Evolutionary conservation across 1,284 basidiomycete genomes (phyloP).

Genomic region (Trametes versicolor): DNA sequence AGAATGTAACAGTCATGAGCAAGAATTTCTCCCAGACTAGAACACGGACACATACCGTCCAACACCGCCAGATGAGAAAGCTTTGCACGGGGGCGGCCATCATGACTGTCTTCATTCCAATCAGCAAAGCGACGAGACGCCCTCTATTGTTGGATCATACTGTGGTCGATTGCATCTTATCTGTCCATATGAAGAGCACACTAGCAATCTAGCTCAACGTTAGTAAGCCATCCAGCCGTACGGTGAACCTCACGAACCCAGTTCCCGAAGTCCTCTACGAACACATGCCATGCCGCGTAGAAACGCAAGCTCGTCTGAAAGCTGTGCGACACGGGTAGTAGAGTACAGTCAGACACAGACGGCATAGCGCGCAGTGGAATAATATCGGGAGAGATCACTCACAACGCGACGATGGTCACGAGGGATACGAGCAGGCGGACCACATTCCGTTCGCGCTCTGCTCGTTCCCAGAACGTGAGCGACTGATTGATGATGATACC

Average conservation of each 20-base stretch:
- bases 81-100: constrained; percentile 45
- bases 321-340: constrained; percentile 22
- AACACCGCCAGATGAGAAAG: constrained; percentile 46
- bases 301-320: constrained; percentile 41
- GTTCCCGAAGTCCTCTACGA: constrained; percentile 40
- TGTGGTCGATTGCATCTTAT: constrained; percentile 40
- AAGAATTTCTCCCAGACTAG: background rate
- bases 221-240: background rate
- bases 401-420: constrained; percentile 39
- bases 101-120: constrained; percentile 34
- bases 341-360: background rate
- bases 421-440: constrained; percentile 39
- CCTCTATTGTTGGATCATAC: constrained; percentile 23
- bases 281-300: constrained; percentile 39
- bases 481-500: constrained; percentile 45
- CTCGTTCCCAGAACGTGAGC: constrained; percentile 42
- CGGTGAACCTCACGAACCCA: constrained; percentile 30
- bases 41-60: constrained; percentile 35
- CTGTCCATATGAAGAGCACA: constrained; percentile 40
- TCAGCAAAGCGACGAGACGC: background rate
- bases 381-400: constrained; percentile 14
- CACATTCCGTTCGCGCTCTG: constrained; percentile 34
- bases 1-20: background rate
- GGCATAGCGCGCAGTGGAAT: background rate
- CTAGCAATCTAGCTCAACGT: constrained; percentile 25